Conservation (phyloP, 2,329 filamentous ascomycete species). For the Domatiomyces catenatus region DNA sequence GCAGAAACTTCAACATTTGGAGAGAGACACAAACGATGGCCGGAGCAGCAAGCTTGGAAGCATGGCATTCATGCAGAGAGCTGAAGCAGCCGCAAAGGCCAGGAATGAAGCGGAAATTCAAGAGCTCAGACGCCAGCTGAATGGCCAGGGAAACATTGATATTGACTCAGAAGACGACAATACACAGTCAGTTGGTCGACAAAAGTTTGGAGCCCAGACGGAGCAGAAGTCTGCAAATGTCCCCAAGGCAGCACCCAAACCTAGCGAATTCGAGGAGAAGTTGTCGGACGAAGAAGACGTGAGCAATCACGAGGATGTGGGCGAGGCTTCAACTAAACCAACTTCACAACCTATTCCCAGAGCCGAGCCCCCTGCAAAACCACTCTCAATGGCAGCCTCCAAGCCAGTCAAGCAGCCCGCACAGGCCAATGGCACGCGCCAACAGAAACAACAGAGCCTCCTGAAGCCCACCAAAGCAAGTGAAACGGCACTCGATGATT, state of each 20-base stretch:
- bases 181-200: conserved; percentile 51
- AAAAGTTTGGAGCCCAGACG: conserved; percentile 24
- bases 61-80: conserved; percentile 91
- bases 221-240: conserved; percentile 16
- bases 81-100: conserved; percentile 61
- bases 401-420: conserved; percentile 2
- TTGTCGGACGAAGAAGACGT: conserved; percentile 36
- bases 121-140: conserved; percentile 55
- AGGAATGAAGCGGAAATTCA: conserved; percentile 64
- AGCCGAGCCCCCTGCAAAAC: conserved; percentile 4
- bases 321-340: not conserved
- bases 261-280: conserved; percentile 48
- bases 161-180: conserved; percentile 39
- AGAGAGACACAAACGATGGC: not conserved
- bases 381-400: conserved; percentile 3
- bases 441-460: not conserved
- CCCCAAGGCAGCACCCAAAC: conserved; percentile 19
- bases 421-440: conserved; percentile 1
- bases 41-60: conserved; percentile 51
- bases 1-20: not conserved
- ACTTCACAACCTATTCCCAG: conserved; percentile 13
- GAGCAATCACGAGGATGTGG: conserved; percentile 17
- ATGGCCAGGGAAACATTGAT: conserved; percentile 24
- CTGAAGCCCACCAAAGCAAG: conserved; percentile 14
- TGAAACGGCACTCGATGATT: conserved; percentile 6